Evolutionary conservation across 805 yeast species (phyloP).

Genomic region (Nematodospora valgi): DNA sequence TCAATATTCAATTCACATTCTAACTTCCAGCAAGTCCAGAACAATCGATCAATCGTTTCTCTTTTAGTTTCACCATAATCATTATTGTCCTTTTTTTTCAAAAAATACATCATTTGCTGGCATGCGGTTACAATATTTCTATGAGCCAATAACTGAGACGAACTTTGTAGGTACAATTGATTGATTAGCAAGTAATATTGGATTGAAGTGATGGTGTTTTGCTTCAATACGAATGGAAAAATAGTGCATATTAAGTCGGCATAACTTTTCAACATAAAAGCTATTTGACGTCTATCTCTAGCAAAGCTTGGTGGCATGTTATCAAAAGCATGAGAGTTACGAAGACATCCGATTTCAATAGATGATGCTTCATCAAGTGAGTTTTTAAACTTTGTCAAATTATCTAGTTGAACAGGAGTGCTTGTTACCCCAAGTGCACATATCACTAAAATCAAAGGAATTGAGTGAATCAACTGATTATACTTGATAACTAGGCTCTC

Average conservation of each 20-base stretch:
- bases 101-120: conserved; percentile 27
- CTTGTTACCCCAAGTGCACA: conserved; percentile 33
- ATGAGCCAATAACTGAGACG: conserved; percentile 27
- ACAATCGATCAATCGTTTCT: conserved; percentile 25
- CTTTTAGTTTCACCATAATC: conserved; percentile 9
- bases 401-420: conserved; percentile 30
- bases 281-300: conserved; percentile 18
- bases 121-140: conserved; percentile 22
- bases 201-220: conserved; percentile 15
- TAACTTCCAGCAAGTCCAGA: conserved; percentile 35
- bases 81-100: conserved; percentile 17
- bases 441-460: conserved; percentile 24
- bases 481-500: conserved; percentile 18
- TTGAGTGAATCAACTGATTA: conserved; percentile 16
- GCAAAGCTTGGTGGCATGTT: conserved; percentile 13
- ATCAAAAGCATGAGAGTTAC: conserved; percentile 7
- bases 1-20: conserved; percentile 36
- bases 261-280: conserved; percentile 20
- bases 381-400: conserved; percentile 23
- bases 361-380: conserved; percentile 27
- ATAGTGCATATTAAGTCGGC: conserved; percentile 17
- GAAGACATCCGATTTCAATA: conserved; percentile 18
- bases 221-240: conserved; percentile 19
- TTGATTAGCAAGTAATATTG: conserved; percentile 21
- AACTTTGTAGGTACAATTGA: conserved; percentile 24